Conservation (phyloP, 1,284 basidiomycete genomes). For the Ustilago curta region DNA sequence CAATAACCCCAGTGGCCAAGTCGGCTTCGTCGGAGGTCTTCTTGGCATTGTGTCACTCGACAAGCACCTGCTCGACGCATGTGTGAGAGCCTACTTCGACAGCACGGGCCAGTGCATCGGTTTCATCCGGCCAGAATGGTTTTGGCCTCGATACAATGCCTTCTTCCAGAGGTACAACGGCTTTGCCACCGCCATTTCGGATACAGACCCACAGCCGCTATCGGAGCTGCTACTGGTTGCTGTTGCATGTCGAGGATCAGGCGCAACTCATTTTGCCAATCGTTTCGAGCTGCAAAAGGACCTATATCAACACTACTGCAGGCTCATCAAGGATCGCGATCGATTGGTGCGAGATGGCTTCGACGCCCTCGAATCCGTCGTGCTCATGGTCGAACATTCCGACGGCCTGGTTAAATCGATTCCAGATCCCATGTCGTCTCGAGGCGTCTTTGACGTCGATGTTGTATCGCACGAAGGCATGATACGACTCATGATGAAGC, state of each 20-base stretch:
- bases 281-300: conserved; percentile 36
- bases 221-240: conserved; percentile 40
- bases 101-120: conserved; percentile 35
- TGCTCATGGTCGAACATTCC: conserved; percentile 32
- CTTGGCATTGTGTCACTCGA: conserved; percentile 38
- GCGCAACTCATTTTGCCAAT: conserved; percentile 26
- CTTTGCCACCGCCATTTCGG: background rate
- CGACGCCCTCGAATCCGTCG: conserved; percentile 32
- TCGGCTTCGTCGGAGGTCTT: conserved; percentile 40
- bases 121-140: conserved; percentile 42
- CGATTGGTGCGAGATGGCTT: conserved; percentile 32
- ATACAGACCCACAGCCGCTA: conserved; percentile 17
- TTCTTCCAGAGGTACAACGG: conserved; percentile 35
- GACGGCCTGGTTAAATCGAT: conserved; percentile 18
- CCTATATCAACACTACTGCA: conserved; percentile 25
- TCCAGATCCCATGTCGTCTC: conserved; percentile 30
- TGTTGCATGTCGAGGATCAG: conserved; percentile 30
- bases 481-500: conserved; percentile 36
- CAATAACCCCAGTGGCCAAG: conserved; percentile 5
- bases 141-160: conserved; percentile 37
- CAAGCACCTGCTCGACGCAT: conserved; percentile 34
- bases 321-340: conserved; percentile 40
- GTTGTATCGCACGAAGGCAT: conserved; percentile 31
- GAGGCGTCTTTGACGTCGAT: conserved; percentile 36
- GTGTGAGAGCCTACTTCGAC: conserved; percentile 34